These are phyloP conservation scores for Candida michaelii DNA, from an alignment of 805 yeast species.

Conservation along the genomic window DNA sequence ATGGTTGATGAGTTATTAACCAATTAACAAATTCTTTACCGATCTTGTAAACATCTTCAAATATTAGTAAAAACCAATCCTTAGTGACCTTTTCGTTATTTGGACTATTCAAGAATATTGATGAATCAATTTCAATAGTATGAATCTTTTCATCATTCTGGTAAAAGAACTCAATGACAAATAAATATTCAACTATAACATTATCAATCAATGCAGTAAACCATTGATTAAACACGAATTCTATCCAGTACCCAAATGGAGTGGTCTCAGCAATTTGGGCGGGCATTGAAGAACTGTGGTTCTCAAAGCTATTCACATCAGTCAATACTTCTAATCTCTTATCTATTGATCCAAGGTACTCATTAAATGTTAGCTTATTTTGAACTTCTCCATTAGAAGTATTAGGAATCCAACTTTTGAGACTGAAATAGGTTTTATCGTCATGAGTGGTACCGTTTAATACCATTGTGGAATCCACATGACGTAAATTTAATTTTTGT, in stretches of 20 bases:
- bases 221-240: constrained; percentile 70
- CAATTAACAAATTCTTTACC: constrained; percentile 47
- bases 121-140: constrained; percentile 16
- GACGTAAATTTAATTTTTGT: constrained; percentile 56
- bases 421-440: constrained; percentile 18
- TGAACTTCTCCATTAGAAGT: not conserved
- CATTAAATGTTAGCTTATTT: constrained; percentile 37
- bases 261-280: constrained; percentile 85
- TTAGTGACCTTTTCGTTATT: constrained; percentile 10
- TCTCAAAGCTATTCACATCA: constrained; percentile 31
- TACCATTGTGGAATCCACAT: constrained; percentile 55
- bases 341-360: constrained; percentile 53
- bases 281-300: constrained; percentile 61
- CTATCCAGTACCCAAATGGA: constrained; percentile 65
- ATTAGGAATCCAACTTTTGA: constrained; percentile 26
- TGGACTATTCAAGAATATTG: not conserved
- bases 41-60: constrained; percentile 36
- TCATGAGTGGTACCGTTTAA: constrained; percentile 47
- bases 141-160: constrained; percentile 40
- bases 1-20: constrained; percentile 45
- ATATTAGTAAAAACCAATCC: constrained; percentile 40
- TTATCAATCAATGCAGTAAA: constrained; percentile 74
- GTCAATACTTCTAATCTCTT: constrained; percentile 59
- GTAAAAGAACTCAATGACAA: constrained; percentile 69
- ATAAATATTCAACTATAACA: constrained; percentile 71